A percentile compares a stretch with the other conserved stretches of the same genome.
phyloP scores from a whole-genome alignment of 495 filamentous ascomycete genomes.

The Tuber microsphaerosporum region DNA sequence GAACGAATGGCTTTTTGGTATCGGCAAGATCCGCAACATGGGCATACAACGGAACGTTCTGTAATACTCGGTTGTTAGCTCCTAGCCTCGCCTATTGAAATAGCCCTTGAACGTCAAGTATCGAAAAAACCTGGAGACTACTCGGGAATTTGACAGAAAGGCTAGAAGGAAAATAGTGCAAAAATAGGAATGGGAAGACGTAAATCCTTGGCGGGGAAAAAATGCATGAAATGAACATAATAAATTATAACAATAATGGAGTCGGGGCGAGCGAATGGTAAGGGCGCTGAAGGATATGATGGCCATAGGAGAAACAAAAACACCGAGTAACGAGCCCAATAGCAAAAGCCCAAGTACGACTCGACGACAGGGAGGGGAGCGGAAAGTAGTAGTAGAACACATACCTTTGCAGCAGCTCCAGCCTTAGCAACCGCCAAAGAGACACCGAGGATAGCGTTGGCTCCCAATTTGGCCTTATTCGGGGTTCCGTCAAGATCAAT shows the following conservation, averaged over 20 bases:
- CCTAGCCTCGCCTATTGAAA: background rate
- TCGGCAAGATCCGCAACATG: slow-evolving; percentile 97
- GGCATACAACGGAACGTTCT: slow-evolving; percentile 88
- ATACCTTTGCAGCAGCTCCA: slow-evolving; percentile 89
- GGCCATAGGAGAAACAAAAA: background rate
- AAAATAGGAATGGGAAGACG: background rate
- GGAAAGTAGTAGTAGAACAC: slow-evolving; percentile 16
- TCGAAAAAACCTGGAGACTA: background rate
- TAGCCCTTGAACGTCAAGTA: background rate
- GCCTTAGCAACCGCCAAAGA: slow-evolving; percentile 95
- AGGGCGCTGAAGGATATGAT: background rate
- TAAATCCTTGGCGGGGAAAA: background rate
- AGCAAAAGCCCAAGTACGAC: background rate
- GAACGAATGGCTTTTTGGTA: slow-evolving; percentile 99
- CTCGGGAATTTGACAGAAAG: background rate
- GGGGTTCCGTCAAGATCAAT: slow-evolving; percentile 90
- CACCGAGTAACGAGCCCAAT: slow-evolving; percentile 3
- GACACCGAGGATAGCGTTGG: slow-evolving; percentile 98
- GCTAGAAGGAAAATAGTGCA: background rate
- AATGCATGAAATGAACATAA: background rate
- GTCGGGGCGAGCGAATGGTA: background rate
- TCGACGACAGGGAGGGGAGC: slow-evolving; percentile 5
- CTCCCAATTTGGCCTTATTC: slow-evolving; percentile 97
- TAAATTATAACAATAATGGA: background rate
- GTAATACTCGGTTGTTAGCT: slow-evolving; percentile 27